phyloP scores from a whole-genome alignment of 148 eudicot genomes.

The Limonium bicolor region DNA sequence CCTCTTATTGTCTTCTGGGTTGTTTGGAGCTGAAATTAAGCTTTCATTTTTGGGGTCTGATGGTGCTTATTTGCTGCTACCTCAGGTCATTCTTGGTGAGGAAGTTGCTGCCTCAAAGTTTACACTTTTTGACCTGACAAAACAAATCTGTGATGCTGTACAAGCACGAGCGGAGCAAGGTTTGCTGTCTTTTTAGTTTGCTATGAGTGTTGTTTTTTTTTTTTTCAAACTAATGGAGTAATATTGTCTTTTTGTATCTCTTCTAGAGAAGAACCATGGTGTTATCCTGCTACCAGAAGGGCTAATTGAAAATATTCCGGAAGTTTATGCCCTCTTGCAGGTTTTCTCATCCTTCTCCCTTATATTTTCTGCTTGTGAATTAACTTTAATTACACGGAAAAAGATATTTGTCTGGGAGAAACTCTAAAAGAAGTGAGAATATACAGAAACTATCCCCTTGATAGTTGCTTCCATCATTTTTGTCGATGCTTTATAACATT shows the following conservation, averaged over 20 bases:
- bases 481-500: no score
- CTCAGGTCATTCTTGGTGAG: conserved; percentile 86
- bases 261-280: conserved; percentile 81
- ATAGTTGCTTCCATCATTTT: background rate
- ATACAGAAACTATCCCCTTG: background rate
- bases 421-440: background rate
- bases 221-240: no score
- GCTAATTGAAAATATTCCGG: conserved; percentile 97
- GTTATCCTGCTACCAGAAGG: conserved; percentile 95
- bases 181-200: conserved; percentile 4
- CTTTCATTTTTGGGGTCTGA: background rate
- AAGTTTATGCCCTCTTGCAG: conserved; percentile 89
- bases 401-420: no score
- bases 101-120: conserved; percentile 94
- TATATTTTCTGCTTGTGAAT: no score
- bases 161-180: conserved; percentile 87
- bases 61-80: background rate
- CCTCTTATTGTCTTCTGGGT: background rate
- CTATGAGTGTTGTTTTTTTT: background rate
- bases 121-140: conserved; percentile 81
- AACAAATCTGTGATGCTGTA: conserved; percentile 96
- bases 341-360: conserved; percentile 18
- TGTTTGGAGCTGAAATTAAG: background rate
- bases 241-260: conserved; percentile 2
- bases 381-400: no score